Evolutionary conservation across 2,329 filamentous ascomycete genomes (phyloP).

Genomic region (Verticillium albo-atrum): DNA sequence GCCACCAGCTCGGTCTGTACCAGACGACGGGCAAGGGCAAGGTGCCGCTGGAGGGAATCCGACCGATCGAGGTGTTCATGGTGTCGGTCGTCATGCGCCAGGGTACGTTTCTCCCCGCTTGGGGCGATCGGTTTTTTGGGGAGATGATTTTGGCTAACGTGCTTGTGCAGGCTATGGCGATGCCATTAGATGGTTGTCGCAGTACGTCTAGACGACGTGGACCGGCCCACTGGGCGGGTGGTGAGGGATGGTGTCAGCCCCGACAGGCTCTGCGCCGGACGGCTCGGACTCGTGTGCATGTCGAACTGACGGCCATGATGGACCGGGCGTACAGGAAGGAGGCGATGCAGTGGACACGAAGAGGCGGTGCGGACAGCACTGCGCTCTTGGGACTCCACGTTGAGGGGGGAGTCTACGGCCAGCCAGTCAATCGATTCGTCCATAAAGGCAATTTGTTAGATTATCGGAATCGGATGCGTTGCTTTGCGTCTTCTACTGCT

Average conservation of each 20-base stretch:
- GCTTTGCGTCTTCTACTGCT: neutral
- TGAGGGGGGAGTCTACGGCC: neutral
- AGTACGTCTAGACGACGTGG: slow-evolving; percentile 67
- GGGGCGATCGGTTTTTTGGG: no score
- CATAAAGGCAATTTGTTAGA: slow-evolving; percentile 5
- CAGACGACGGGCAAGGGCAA: slow-evolving; percentile 97
- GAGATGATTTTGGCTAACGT: slow-evolving; percentile 12
- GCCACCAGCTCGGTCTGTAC: slow-evolving; percentile 87
- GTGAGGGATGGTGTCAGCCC: slow-evolving; percentile 4
- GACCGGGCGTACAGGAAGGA: neutral
- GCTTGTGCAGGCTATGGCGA: slow-evolving; percentile 68
- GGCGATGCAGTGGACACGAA: neutral
- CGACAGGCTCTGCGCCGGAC: neutral
- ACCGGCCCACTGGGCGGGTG: slow-evolving; percentile 3
- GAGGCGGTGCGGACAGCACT: neutral
- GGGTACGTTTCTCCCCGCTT: slow-evolving; percentile 53
- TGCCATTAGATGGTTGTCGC: slow-evolving; percentile 85
- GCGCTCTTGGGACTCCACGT: neutral
- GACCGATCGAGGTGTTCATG: slow-evolving; percentile 98
- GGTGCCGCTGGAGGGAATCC: slow-evolving; percentile 84
- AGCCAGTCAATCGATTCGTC: slow-evolving; percentile 2
- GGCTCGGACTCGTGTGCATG: slow-evolving; percentile 4
- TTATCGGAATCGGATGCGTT: slow-evolving; percentile 1
- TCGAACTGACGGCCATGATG: slow-evolving; percentile 1
- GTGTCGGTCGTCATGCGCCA: slow-evolving; percentile 98